These are phyloP conservation scores for Russula sp. DNA, from an alignment of 768 basidiomycete genomes.

Conservation along the genomic window DNA sequence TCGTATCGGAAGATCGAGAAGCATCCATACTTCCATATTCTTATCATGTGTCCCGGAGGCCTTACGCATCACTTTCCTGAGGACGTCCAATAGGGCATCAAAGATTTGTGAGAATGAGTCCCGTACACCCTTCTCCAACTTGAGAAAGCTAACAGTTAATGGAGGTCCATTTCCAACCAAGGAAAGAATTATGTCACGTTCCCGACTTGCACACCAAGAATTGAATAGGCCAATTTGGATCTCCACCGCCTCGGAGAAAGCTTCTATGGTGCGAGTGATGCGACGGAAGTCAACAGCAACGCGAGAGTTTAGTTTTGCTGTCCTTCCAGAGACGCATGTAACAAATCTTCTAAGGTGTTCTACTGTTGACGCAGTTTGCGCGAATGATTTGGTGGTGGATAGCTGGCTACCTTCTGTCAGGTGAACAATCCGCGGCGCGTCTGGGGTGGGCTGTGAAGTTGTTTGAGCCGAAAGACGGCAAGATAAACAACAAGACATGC, in stretches of 20 bases:
- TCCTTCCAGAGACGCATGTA: constrained; percentile 44
- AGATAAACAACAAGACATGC: constrained; percentile 24
- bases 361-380: constrained; percentile 55
- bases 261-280: constrained; percentile 66
- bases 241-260: constrained; percentile 74
- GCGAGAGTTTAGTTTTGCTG: constrained; percentile 28
- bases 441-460: constrained; percentile 44
- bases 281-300: constrained; percentile 24
- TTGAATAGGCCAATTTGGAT: constrained; percentile 57
- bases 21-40: constrained; percentile 41
- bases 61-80: constrained; percentile 39
- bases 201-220: constrained; percentile 65
- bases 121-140: constrained; percentile 56
- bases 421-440: constrained; percentile 61
- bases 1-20: constrained; percentile 41
- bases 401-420: constrained; percentile 62
- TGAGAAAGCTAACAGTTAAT: constrained; percentile 62
- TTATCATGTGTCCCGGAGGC: constrained; percentile 33
- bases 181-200: constrained; percentile 65
- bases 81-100: constrained; percentile 51
- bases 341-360: constrained; percentile 63
- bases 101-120: constrained; percentile 60
- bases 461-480: neutral
- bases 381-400: constrained; percentile 61
- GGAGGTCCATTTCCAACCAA: constrained; percentile 45